These are phyloP conservation scores for Pueraria montana DNA, from an alignment of 306 rosid species.

Conservation along the genomic window DNA sequence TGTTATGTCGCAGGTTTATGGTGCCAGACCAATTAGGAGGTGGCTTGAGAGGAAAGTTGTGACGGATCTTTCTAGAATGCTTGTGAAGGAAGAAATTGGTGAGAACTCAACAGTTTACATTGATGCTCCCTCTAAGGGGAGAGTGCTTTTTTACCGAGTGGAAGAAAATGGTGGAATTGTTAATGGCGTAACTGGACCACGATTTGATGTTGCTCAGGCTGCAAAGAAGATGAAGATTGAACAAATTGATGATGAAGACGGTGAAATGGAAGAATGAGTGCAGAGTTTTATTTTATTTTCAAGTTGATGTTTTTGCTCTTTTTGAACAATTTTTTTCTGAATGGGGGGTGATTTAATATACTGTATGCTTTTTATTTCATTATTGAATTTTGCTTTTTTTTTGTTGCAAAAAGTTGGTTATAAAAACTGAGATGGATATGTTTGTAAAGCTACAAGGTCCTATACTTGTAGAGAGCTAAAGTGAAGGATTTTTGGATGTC, in stretches of 20 bases:
- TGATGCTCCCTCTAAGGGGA: not conserved
- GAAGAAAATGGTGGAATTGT: not conserved
- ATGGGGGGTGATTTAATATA: not conserved
- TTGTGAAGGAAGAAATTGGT: conserved; percentile 4
- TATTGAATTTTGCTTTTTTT: too few relatives aligned
- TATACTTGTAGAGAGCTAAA: too few relatives aligned
- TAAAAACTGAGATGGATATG: too few relatives aligned
- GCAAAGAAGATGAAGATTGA: not conserved
- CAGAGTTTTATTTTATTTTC: not conserved
- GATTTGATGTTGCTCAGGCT: not conserved
- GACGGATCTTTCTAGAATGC: not conserved
- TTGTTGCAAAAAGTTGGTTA: too few relatives aligned
- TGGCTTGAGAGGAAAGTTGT: conserved; percentile 10
- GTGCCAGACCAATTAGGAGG: not conserved
- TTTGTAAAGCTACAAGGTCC: too few relatives aligned
- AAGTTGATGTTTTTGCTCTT: not conserved
- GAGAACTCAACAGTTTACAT: not conserved
- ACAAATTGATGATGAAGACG: not conserved
- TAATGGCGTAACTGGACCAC: not conserved
- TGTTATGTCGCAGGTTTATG: conserved; percentile 1
- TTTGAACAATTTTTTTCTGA: not conserved
- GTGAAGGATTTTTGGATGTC: too few relatives aligned
- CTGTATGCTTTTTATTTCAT: not conserved
- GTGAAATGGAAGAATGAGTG: not conserved
- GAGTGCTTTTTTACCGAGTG: not conserved